phyloP scores from a whole-genome alignment of 2,329 filamentous ascomycete genomes.

The Eutypa lata region DNA sequence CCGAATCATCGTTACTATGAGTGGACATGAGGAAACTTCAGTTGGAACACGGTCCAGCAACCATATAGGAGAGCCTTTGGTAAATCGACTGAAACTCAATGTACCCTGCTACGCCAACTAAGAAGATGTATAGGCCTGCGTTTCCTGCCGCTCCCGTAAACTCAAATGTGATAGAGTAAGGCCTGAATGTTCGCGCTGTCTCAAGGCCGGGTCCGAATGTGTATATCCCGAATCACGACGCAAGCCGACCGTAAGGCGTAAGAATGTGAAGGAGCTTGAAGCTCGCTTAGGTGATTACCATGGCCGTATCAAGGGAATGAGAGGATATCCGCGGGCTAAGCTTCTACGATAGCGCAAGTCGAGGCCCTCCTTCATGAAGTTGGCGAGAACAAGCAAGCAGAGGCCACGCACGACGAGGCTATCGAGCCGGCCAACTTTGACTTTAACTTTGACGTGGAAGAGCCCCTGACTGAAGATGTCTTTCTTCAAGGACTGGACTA shows the following conservation, averaged over 20 bases:
- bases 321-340: slow-evolving; percentile 13
- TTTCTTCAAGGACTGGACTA: slow-evolving; percentile 26
- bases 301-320: background rate
- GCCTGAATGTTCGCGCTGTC: slow-evolving; percentile 78
- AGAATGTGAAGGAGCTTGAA: slow-evolving; percentile 88
- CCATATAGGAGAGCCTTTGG: background rate
- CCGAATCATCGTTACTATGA: no score
- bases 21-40: no score
- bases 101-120: background rate
- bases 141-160: slow-evolving; percentile 75
- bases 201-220: slow-evolving; percentile 71
- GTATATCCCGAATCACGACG: slow-evolving; percentile 85
- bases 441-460: slow-evolving; percentile 4
- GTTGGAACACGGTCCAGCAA: no score
- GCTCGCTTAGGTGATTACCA: slow-evolving; percentile 69
- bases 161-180: slow-evolving; percentile 80
- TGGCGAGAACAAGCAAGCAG: slow-evolving; percentile 34
- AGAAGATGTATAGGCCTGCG: background rate
- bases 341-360: slow-evolving; percentile 62
- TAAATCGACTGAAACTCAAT: background rate
- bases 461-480: slow-evolving; percentile 20
- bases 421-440: slow-evolving; percentile 23
- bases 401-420: slow-evolving; percentile 19
- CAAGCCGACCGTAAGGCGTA: slow-evolving; percentile 83
- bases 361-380: slow-evolving; percentile 74